A percentile compares a stretch with the other conserved stretches of the same genome.
phyloP scores from a whole-genome alignment of 1,284 basidiomycete species.

The Fomitopsis schrenkii region DNA sequence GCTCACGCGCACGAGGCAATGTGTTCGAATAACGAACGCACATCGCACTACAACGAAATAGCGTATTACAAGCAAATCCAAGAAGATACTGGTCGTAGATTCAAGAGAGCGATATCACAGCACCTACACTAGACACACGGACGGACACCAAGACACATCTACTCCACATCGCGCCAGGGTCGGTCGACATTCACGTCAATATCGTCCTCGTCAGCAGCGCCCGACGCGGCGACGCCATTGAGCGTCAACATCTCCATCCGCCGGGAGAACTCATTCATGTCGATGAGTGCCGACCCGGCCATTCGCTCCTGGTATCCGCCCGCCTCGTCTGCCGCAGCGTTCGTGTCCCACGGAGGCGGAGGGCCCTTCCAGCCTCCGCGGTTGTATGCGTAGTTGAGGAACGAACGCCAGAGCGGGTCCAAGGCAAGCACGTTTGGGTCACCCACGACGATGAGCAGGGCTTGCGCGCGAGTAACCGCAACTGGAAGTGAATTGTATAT shows the following conservation, averaged over 20 bases:
- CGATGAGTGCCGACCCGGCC: slow-evolving; percentile 27
- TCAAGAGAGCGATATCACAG: too few species aligned
- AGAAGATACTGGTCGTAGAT: too few species aligned
- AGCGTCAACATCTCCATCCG: slow-evolving; percentile 43
- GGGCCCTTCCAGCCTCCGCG: slow-evolving; percentile 49
- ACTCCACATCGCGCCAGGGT: slow-evolving; percentile 45
- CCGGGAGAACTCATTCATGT: slow-evolving; percentile 50
- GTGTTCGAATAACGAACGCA: too few species aligned
- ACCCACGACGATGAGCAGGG: slow-evolving; percentile 51
- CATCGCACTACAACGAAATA: too few species aligned
- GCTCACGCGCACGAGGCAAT: too few species aligned
- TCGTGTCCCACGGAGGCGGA: slow-evolving; percentile 43
- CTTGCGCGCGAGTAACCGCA: slow-evolving; percentile 53
- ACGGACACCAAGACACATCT: not conserved
- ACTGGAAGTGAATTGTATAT: slow-evolving; percentile 31
- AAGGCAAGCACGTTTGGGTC: slow-evolving; percentile 50
- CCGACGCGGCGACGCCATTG: slow-evolving; percentile 27
- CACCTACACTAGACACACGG: not conserved
- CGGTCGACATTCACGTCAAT: slow-evolving; percentile 43
- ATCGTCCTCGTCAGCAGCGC: slow-evolving; percentile 29
- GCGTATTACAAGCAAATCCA: too few species aligned
- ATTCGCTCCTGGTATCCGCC: slow-evolving; percentile 22
- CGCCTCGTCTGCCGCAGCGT: slow-evolving; percentile 18
- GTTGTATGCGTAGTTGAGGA: slow-evolving; percentile 46
- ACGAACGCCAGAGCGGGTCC: slow-evolving; percentile 53